Percentiles rank a stretch among this genome's conserved stretches.
Evolutionary conservation across 2,329 filamentous ascomycete species (phyloP).

Genomic region (Colletotrichum gigasporum): DNA sequence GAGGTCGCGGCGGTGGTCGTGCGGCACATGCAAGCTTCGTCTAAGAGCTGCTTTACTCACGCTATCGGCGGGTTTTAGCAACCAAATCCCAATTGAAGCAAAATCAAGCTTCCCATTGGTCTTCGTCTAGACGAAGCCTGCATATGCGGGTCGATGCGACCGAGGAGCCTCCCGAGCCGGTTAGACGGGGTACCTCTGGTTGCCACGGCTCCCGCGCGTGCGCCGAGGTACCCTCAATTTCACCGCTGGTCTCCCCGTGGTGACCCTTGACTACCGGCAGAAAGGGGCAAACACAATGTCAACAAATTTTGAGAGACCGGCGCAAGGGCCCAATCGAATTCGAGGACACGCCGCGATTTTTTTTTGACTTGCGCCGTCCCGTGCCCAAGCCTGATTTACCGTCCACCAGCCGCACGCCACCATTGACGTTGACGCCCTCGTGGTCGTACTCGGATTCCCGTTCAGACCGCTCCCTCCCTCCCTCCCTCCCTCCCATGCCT

Average conservation of each 20-base stretch:
- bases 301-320: constrained; percentile 28
- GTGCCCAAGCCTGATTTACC: constrained; percentile 1
- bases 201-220: not conserved
- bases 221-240: constrained; percentile 8
- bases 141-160: constrained; percentile 23
- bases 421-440: not conserved
- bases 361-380: constrained; percentile 20
- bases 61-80: too few relatives aligned
- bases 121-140: constrained; percentile 22
- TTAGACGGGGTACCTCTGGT: not conserved
- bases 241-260: constrained; percentile 14
- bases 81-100: constrained; percentile 22
- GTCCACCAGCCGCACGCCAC: constrained; percentile 24
- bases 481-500: constrained; percentile 9
- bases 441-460: constrained; percentile 24
- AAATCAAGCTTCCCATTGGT: constrained; percentile 29
- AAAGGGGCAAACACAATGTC: constrained; percentile 31
- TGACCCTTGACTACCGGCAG: constrained; percentile 31
- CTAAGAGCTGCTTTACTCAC: too few relatives aligned
- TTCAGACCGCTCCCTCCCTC: constrained; percentile 12
- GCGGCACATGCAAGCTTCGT: constrained; percentile 24
- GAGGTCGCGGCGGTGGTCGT: not conserved
- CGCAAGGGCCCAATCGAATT: constrained; percentile 11
- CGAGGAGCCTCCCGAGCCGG: constrained; percentile 20
- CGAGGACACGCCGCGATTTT: constrained; percentile 22